These are phyloP conservation scores for Wickerhamiella allomyrinae DNA, from an alignment of 805 yeast genomes.

Conservation along the genomic window DNA sequence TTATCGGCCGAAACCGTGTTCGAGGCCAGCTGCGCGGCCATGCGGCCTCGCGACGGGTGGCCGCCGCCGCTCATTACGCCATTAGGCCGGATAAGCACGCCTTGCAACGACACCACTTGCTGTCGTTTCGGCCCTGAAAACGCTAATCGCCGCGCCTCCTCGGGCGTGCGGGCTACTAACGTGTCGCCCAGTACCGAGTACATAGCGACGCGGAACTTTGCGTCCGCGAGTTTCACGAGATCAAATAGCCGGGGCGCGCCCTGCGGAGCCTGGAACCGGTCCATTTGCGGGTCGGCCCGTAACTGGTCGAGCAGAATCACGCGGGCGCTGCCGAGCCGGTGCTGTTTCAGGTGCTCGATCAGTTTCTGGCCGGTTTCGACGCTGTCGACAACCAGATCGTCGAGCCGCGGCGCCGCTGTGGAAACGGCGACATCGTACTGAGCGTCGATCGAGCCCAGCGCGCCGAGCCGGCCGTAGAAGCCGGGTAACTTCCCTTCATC, in stretches of 20 bases:
- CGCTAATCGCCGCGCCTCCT: conserved; percentile 77
- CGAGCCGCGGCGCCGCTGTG: conserved; percentile 83
- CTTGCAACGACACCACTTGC: conserved; percentile 87
- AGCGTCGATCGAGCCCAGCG: conserved; percentile 79
- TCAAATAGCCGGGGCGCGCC: conserved; percentile 75
- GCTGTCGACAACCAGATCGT: conserved; percentile 83
- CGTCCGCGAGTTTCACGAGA: conserved; percentile 51
- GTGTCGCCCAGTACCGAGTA: conserved; percentile 80
- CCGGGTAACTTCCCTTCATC: conserved; percentile 75
- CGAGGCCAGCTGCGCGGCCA: conserved; percentile 27
- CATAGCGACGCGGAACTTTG: conserved; percentile 70
- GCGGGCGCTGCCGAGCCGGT: conserved; percentile 75
- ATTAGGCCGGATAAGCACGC: conserved; percentile 77
- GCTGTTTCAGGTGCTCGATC: conserved; percentile 68
- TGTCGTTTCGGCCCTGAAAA: conserved; percentile 57
- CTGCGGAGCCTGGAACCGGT: conserved; percentile 33
- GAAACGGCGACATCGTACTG: conserved; percentile 86
- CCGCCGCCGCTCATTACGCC: conserved; percentile 99
- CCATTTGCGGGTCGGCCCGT: conserved; percentile 36
- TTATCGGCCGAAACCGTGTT: conserved; percentile 9
- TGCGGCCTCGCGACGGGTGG: conserved; percentile 50
- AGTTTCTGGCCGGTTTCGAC: conserved; percentile 60
- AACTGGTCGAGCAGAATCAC: conserved; percentile 70
- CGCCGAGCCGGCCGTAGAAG: conserved; percentile 82
- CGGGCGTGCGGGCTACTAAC: conserved; percentile 63